These are phyloP conservation scores for Oryza punctata DNA, from an alignment of 176 grass and related monocot species.

Conservation along the genomic window DNA sequence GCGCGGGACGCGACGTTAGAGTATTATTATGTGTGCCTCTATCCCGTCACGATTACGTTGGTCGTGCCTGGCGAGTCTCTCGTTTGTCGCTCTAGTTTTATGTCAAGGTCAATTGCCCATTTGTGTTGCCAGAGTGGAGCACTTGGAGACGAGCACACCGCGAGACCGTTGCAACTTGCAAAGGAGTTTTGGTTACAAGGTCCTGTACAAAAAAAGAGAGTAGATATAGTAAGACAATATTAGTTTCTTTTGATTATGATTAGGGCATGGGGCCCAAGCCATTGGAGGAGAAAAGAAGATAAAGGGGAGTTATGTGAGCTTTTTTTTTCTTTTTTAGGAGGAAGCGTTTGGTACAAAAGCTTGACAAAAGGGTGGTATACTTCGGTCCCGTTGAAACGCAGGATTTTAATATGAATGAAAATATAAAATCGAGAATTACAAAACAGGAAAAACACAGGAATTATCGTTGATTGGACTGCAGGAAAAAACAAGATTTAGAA, in stretches of 20 bases:
- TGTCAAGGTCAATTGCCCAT: conserved; percentile 10
- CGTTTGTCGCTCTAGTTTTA: no score
- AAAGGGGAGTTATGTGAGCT: not conserved
- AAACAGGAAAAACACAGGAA: no score
- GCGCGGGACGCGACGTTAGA: no score
- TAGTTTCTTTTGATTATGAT: not conserved
- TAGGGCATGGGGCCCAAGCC: not conserved
- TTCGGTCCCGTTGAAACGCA: no score
- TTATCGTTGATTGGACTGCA: no score
- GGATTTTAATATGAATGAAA: no score
- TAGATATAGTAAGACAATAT: not conserved
- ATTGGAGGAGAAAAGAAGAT: not conserved
- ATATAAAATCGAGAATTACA: no score
- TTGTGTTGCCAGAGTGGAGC: not conserved
- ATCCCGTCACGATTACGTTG: not conserved
- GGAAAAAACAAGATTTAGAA: no score
- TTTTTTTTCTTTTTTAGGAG: not conserved
- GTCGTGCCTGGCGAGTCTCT: not conserved
- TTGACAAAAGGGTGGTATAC: not conserved
- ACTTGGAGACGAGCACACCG: not conserved
- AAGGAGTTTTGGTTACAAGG: no score
- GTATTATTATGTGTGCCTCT: no score
- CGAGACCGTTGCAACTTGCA: no score
- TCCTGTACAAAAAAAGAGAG: no score
- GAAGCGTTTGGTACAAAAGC: not conserved